These are phyloP conservation scores for Saccharum officinarum DNA, from an alignment of 176 grass and related monocot species.

Conservation along the genomic window DNA sequence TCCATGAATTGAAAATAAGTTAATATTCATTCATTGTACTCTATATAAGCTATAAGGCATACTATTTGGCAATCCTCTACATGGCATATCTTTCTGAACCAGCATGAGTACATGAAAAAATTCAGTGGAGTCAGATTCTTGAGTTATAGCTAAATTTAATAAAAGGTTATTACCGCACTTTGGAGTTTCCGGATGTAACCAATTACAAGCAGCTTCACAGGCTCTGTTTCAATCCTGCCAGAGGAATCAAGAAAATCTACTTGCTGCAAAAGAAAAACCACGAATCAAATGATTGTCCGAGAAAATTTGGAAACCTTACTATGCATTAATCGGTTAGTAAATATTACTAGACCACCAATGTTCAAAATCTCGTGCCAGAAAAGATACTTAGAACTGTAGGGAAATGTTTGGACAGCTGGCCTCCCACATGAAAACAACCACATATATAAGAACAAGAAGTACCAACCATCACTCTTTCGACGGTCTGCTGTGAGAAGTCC, in stretches of 20 bases:
- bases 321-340: background rate
- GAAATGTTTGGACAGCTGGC: background rate
- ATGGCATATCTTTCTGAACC: background rate
- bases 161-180: slow-evolving; percentile 49
- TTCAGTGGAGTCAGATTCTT: background rate
- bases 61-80: background rate
- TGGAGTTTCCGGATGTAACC: slow-evolving; percentile 70
- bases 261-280: slow-evolving; percentile 44
- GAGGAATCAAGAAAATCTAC: slow-evolving; percentile 50
- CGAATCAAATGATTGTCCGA: background rate
- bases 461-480: slow-evolving; percentile 67
- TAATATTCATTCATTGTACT: background rate
- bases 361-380: background rate
- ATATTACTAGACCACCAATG: background rate
- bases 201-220: slow-evolving; percentile 55
- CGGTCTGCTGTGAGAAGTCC: slow-evolving; percentile 47
- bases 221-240: slow-evolving; percentile 21
- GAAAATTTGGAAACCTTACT: background rate
- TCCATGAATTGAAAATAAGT: background rate
- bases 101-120: background rate
- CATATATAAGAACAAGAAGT: slow-evolving; percentile 11
- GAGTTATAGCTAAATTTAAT: background rate
- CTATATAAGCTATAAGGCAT: background rate
- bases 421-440: background rate
- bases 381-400: background rate